Evolutionary conservation across 2,329 filamentous ascomycete species (phyloP), one percentile per base, ranked within the genome.

Genomic region (Fusarium paranaense): DNA sequence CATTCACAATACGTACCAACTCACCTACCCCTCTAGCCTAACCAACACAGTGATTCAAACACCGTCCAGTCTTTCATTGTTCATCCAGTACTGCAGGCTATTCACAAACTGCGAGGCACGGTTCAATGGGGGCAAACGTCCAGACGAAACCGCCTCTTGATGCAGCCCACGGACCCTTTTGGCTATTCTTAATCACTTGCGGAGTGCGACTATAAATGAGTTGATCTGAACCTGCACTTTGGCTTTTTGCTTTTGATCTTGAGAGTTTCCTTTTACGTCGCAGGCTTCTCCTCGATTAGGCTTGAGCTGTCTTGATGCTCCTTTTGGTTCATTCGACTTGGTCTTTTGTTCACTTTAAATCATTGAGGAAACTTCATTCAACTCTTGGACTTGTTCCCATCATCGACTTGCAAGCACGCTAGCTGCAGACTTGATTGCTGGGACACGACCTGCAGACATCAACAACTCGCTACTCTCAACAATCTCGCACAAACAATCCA

Each of bases 91-190:
- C 7, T 60, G 7, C 22, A 38, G 10, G 52, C 40, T 32, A 52
- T 52, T 32, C 47, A 52, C 47, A 30, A 27, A 52, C n/a, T 11
- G 18, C 14, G 27, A 52, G 18, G 25, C 14, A 47, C 42, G 47
- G 42, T 20, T 66, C 50, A 70, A 40, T 62, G 35, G 35, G 18
- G 42, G 42, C 42, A 27, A 47, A 47, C 42, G 42, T n/a, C n/a
- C 27, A 71, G 57, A 45, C 18, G 32, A 25, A 30, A 25, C 37
- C 7, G 14, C n/a, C 11, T 32, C 56, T 59, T 22, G 33, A 18
- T 40, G 20, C 40, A 14, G 27, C 58, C 56, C 58, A 67, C 63
- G 33, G 42, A 50, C 40, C 8, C 25, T 30, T 32, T 35, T 16
- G 22, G 25, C 14, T 25, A 20, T 32, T 38, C 32, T 60, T 10